phyloP scores from a whole-genome alignment of 108 stramenopile species.

The Pseudonitzschia multiseries region DNA sequence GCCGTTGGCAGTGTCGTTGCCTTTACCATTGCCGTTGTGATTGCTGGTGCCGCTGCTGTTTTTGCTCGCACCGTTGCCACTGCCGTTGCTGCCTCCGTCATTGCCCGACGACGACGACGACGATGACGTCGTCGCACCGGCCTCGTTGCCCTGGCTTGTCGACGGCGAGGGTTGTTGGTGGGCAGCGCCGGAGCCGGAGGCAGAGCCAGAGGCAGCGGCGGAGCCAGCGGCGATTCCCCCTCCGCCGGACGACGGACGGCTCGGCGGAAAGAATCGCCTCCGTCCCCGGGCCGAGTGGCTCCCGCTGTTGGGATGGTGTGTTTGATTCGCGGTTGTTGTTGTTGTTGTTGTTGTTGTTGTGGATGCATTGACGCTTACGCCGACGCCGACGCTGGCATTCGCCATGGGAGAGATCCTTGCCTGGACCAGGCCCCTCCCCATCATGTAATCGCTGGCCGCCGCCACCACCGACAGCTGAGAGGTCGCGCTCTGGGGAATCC shows the following conservation, averaged over 20 bases:
- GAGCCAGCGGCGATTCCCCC: not conserved
- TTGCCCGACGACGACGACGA: not conserved
- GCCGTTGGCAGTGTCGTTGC: not conserved
- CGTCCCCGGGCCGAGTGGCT: not conserved
- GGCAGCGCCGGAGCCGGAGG: not conserved
- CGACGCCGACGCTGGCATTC: not conserved
- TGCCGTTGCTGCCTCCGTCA: not conserved
- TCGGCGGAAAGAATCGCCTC: constrained; percentile 2
- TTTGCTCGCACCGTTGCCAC: not conserved
- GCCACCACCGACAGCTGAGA: not conserved
- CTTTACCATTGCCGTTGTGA: not conserved
- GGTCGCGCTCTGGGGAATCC: not conserved
- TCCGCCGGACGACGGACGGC: not conserved
- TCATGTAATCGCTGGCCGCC: constrained; percentile 16
- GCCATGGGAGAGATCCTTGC: constrained; percentile 28
- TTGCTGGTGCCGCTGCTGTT: not conserved
- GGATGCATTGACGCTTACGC: no score
- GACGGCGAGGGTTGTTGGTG: not conserved
- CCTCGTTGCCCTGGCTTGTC: not conserved
- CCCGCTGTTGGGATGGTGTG: not conserved
- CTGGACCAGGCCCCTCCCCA: constrained; percentile 31
- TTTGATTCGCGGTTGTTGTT: constrained; percentile 13
- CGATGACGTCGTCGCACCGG: not conserved
- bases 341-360: no score
- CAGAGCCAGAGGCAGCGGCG: no score